Evolutionary conservation across 306 rosid species (phyloP).

Genomic region (Quercus mongolica): DNA sequence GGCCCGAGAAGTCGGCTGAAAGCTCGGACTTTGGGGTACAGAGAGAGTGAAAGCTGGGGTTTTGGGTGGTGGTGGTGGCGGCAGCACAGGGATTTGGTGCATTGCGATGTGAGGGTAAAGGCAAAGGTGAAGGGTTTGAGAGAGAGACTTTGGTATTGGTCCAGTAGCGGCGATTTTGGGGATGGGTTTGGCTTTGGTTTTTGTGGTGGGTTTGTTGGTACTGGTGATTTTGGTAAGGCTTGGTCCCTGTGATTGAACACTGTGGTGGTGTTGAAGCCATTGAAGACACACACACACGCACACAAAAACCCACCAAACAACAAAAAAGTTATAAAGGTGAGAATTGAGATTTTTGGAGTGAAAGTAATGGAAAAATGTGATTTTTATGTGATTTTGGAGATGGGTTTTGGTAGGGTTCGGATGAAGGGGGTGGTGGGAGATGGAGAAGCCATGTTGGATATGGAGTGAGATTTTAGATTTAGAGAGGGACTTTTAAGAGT

Average conservation of each 20-base stretch:
- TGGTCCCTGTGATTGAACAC: constrained; percentile 49
- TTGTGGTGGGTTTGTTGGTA: constrained; percentile 40
- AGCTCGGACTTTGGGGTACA: constrained; percentile 46
- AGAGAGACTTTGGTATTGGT: constrained; percentile 34
- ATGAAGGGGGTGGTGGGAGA: background rate
- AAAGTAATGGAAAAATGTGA: background rate
- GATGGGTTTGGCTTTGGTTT: constrained; percentile 34
- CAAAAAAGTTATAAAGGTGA: background rate
- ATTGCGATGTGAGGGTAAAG: constrained; percentile 22
- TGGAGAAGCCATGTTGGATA: constrained; percentile 7
- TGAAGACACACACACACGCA: background rate
- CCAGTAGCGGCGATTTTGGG: constrained; percentile 38
- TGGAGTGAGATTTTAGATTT: constrained; percentile 3
- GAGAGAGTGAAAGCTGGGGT: constrained; percentile 44
- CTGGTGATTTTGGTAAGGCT: constrained; percentile 44
- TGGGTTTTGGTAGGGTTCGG: constrained; percentile 19
- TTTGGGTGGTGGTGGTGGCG: constrained; percentile 27
- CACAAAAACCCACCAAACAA: background rate
- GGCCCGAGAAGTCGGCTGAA: constrained; percentile 67
- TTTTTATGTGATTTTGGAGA: background rate
- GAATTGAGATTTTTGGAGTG: background rate
- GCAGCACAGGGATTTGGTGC: constrained; percentile 31
- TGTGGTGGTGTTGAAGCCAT: constrained; percentile 77
- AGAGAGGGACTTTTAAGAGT: background rate
- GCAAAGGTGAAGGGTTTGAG: constrained; percentile 29